Evolutionary conservation across 306 rosid species (phyloP).

Genomic region (Hippophae gyantsensis): DNA sequence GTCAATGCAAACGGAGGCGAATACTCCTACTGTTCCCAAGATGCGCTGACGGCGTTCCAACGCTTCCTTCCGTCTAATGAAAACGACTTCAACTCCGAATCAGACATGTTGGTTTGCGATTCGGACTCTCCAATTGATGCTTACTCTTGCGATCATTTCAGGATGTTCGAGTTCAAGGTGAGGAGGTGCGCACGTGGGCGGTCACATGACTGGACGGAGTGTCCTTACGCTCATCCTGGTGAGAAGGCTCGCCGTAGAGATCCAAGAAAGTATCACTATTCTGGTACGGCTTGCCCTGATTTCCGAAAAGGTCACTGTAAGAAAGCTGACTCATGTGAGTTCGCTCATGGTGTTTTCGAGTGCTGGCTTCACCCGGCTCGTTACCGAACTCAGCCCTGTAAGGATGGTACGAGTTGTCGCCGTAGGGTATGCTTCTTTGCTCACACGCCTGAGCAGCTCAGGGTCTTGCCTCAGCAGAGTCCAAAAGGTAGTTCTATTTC

Average conservation of each 20-base stretch:
- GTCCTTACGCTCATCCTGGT: conserved; percentile 97
- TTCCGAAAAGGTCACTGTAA: conserved; percentile 80
- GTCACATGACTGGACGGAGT: conserved; percentile 99
- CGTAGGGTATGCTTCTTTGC: conserved; percentile 90
- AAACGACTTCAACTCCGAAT: conserved; percentile 42
- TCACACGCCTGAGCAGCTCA: conserved; percentile 82
- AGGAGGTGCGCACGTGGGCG: conserved; percentile 79
- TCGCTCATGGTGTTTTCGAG: conserved; percentile 93
- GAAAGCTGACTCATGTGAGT: conserved; percentile 76
- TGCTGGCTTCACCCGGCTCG: conserved; percentile 97
- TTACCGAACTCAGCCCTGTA: conserved; percentile 94
- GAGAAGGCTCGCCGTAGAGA: conserved; percentile 98
- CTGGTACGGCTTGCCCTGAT: conserved; percentile 91
- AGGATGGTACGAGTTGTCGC: conserved; percentile 75
- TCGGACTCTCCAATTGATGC: conserved; percentile 72
- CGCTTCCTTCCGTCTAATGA: conserved; percentile 57
- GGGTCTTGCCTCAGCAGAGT: conserved; percentile 58
- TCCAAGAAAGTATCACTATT: conserved; percentile 75
- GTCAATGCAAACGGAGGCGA: conserved; percentile 37
- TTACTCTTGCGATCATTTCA: conserved; percentile 78
- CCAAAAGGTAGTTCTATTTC: conserved; percentile 36
- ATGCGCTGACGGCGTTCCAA: conserved; percentile 54
- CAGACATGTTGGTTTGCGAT: conserved; percentile 33
- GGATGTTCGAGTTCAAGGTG: conserved; percentile 92
- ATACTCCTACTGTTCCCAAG: conserved; percentile 41